Evolutionary conservation across 1,284 basidiomycete genomes (phyloP).

Genomic region (Cystobasidium pallidum): DNA sequence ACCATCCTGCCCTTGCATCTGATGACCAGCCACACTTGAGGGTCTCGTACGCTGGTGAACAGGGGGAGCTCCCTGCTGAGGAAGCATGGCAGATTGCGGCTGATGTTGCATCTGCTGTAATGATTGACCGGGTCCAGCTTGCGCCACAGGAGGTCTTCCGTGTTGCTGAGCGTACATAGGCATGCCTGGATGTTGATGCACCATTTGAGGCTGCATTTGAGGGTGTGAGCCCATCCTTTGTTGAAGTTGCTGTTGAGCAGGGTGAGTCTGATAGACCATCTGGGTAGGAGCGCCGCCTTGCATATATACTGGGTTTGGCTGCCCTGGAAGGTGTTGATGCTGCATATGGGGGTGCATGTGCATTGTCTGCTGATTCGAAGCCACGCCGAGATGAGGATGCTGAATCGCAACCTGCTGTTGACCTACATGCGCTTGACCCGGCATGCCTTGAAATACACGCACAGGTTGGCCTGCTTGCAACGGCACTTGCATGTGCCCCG

Average conservation of each 20-base stretch:
- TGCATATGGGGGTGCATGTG: conserved; percentile 27
- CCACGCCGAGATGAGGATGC: conserved; percentile 3
- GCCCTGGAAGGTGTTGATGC: conserved; percentile 18
- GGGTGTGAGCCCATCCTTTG: neutral
- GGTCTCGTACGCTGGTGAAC: conserved; percentile 14
- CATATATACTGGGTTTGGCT: conserved; percentile 6
- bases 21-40: conserved; percentile 28
- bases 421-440: conserved; percentile 3
- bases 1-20: conserved; percentile 1
- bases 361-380: neutral
- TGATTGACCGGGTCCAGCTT: conserved; percentile 1
- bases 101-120: conserved; percentile 12
- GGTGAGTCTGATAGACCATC: conserved; percentile 3
- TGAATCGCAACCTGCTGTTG: conserved; percentile 7
- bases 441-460: conserved; percentile 4
- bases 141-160: neutral
- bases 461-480: conserved; percentile 5
- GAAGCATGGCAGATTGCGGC: conserved; percentile 1
- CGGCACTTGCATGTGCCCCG: conserved; percentile 1
- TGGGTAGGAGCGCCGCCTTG: conserved; percentile 9
- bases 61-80: neutral
- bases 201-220: conserved; percentile 17
- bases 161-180: conserved; percentile 2
- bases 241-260: conserved; percentile 24
- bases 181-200: conserved; percentile 5